Conservation (phyloP, 805 yeast genomes). For the Metschnikowia cerradonensis region DNA sequence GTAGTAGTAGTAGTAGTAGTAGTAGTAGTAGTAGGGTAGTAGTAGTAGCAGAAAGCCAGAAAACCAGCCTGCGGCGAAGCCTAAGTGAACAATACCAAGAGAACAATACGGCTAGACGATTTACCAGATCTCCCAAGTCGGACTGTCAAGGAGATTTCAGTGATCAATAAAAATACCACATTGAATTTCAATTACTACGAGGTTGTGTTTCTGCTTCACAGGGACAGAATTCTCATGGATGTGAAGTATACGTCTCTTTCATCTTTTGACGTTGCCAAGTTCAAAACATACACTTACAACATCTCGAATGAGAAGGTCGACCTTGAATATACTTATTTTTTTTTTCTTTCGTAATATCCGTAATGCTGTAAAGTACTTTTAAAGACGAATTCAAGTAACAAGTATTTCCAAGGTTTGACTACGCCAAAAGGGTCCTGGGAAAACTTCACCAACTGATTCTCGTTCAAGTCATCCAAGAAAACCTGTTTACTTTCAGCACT, state of each 20-base stretch:
- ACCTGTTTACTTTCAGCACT: conserved; percentile 53
- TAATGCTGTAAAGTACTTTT: conserved; percentile 49
- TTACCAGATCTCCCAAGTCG: conserved; percentile 44
- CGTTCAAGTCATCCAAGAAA: conserved; percentile 67
- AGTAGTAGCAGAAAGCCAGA: neutral
- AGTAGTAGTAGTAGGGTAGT: too few relatives aligned
- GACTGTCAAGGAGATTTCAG: conserved; percentile 41
- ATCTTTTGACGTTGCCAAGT: conserved; percentile 61
- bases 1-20: too few relatives aligned
- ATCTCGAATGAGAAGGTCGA: conserved; percentile 55
- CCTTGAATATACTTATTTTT: conserved; percentile 59
- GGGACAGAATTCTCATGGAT: conserved; percentile 51
- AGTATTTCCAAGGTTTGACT: conserved; percentile 66
- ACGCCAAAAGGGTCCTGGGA: conserved; percentile 60
- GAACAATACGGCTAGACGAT: conserved; percentile 34
- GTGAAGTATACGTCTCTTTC: conserved; percentile 58
- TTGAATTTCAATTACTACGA: conserved; percentile 53
- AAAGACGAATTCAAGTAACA: conserved; percentile 72
- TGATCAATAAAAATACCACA: conserved; percentile 40
- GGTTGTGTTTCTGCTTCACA: conserved; percentile 45
- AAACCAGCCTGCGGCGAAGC: conserved; percentile 7
- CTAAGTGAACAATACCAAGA: neutral
- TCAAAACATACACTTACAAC: conserved; percentile 50
- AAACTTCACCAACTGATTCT: conserved; percentile 35
- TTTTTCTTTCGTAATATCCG: conserved; percentile 35